Conservation (phyloP, 2,329 filamentous ascomycete species). For the Monilinia fructigena region DNA sequence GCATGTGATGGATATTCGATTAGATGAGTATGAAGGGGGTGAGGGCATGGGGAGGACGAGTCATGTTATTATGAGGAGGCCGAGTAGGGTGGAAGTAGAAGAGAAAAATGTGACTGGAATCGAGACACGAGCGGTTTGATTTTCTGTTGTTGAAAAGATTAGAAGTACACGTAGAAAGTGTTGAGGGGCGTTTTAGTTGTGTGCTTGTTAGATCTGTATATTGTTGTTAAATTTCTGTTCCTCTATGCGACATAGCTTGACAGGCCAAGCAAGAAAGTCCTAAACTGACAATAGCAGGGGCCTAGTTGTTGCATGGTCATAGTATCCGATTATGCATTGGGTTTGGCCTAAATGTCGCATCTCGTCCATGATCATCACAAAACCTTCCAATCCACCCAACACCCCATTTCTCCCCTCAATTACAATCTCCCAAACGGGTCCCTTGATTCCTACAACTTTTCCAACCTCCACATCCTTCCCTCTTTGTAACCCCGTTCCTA, state of each 20-base stretch:
- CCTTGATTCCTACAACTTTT: conserved; percentile 37
- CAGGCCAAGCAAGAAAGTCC: not conserved
- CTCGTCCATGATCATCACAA: conserved; percentile 27
- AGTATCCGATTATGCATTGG: not conserved
- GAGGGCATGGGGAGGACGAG: conserved; percentile 7
- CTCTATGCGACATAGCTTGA: not conserved
- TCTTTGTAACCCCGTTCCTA: conserved; percentile 33
- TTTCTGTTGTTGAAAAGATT: too few species aligned
- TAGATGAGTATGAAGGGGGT: conserved; percentile 35
- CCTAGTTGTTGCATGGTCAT: not conserved
- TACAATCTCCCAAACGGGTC: conserved; percentile 40
- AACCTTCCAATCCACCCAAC: conserved; percentile 42
- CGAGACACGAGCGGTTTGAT: not conserved
- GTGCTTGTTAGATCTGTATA: too few species aligned
- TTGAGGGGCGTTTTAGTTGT: not conserved
- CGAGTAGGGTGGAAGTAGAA: not conserved
- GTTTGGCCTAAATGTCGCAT: not conserved
- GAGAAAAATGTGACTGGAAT: not conserved
- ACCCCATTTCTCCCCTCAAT: conserved; percentile 39
- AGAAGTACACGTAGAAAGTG: not conserved
- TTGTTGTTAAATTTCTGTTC: not conserved
- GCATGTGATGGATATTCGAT: conserved; percentile 28
- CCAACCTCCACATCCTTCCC: conserved; percentile 34
- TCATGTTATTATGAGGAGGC: conserved; percentile 18
- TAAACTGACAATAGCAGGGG: not conserved